Evolutionary conservation across 768 basidiomycete species (phyloP).

Genomic region (Mycena floridula): DNA sequence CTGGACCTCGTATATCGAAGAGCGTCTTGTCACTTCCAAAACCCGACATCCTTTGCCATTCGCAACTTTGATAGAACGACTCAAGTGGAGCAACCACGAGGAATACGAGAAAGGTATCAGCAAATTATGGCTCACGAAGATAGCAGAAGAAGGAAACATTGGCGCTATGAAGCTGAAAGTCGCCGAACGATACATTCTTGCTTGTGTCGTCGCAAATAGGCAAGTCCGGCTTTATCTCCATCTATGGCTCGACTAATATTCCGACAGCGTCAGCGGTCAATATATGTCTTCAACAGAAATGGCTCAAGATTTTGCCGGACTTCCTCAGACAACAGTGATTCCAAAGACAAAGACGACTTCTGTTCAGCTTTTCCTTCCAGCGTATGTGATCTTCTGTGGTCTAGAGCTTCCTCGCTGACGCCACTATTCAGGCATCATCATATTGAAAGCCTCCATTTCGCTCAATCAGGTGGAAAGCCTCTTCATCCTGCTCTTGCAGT

Average conservation of each 20-base stretch:
- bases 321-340: slow-evolving; percentile 8
- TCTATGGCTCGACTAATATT: neutral
- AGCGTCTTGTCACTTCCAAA: slow-evolving; percentile 11
- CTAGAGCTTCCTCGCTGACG: neutral
- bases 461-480: slow-evolving; percentile 27
- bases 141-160: slow-evolving; percentile 32
- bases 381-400: slow-evolving; percentile 33
- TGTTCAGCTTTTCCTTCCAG: slow-evolving; percentile 59
- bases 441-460: slow-evolving; percentile 71
- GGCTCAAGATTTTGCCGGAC: slow-evolving; percentile 63
- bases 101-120: slow-evolving; percentile 69
- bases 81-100: slow-evolving; percentile 66
- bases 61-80: slow-evolving; percentile 27
- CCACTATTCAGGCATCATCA: slow-evolving; percentile 53
- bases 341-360: slow-evolving; percentile 11
- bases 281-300: slow-evolving; percentile 68
- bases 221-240: slow-evolving; percentile 15
- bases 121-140: slow-evolving; percentile 51
- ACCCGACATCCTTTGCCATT: slow-evolving; percentile 4
- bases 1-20: slow-evolving; percentile 62
- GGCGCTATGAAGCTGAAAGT: slow-evolving; percentile 38
- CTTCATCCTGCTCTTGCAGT: slow-evolving; percentile 62
- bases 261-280: slow-evolving; percentile 56
- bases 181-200: slow-evolving; percentile 60
- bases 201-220: slow-evolving; percentile 74